Percentiles rank a stretch among this genome's conserved stretches.
phyloP scores from a whole-genome alignment of 2,329 filamentous ascomycete genomes.

The Colletotrichum kahawae region DNA sequence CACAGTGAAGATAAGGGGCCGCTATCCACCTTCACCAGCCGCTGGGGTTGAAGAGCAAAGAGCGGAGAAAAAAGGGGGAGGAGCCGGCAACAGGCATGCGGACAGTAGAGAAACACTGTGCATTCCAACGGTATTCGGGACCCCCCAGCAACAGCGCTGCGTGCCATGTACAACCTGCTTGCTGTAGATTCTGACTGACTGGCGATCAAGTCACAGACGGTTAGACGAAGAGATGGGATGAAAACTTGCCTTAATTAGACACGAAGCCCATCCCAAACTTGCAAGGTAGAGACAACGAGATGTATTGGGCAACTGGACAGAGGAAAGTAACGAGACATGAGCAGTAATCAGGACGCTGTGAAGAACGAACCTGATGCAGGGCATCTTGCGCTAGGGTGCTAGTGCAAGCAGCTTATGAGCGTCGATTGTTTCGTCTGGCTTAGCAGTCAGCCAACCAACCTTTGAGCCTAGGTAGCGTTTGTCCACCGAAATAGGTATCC shows the following conservation, averaged over 20 bases:
- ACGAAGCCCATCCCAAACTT: neutral
- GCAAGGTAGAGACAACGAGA: neutral
- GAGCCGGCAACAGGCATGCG: neutral
- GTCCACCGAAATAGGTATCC: neutral
- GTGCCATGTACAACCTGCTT: neutral
- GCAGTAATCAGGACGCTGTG: neutral
- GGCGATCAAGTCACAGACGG: neutral
- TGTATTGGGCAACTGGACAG: neutral
- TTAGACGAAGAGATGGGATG: neutral
- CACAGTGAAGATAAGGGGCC: no score
- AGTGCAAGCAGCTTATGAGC: neutral
- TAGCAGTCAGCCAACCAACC: neutral
- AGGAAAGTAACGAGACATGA: neutral
- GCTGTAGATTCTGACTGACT: neutral
- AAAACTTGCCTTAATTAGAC: neutral
- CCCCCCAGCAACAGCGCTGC: neutral
- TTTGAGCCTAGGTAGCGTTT: neutral
- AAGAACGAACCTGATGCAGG: neutral
- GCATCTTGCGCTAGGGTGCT: neutral
- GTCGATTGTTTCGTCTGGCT: constrained; percentile 1
- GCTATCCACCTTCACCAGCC: neutral
- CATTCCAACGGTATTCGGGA: neutral
- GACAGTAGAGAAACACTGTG: neutral
- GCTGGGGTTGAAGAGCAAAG: neutral
- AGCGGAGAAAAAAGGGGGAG: neutral